Evolutionary conservation across 1,284 basidiomycete genomes (phyloP).

Genomic region (Coniophora puteana): DNA sequence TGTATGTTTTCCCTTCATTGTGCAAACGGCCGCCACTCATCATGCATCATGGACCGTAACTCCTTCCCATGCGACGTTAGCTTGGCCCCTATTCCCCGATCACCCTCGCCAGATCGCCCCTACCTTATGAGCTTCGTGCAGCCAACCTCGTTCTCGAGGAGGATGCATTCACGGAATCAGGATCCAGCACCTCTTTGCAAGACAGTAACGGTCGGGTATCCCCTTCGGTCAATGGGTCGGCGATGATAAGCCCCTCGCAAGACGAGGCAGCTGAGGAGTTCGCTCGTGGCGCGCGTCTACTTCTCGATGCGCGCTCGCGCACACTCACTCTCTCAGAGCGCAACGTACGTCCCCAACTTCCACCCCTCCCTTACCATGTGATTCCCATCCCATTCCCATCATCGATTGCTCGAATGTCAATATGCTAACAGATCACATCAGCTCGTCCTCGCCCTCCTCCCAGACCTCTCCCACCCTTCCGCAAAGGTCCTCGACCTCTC

Average conservation of each 20-base stretch:
- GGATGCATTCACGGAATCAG: constrained; percentile 45
- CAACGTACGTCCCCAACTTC: too few relatives aligned
- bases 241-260: constrained; percentile 28
- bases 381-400: constrained; percentile 35
- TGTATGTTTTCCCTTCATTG: constrained; percentile 37
- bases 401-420: constrained; percentile 48
- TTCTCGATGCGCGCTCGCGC: constrained; percentile 63
- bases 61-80: too few relatives aligned
- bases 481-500: too few relatives aligned
- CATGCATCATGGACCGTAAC: too few relatives aligned
- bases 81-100: constrained; percentile 75
- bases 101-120: constrained; percentile 61
- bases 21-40: constrained; percentile 7
- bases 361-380: constrained; percentile 18
- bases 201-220: too few relatives aligned
- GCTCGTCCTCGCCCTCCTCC: constrained; percentile 56
- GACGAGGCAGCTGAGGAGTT: constrained; percentile 36
- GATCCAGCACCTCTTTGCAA: too few relatives aligned
- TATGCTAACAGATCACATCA: constrained; percentile 68
- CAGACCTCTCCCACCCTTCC: too few relatives aligned
- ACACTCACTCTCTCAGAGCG: constrained; percentile 70
- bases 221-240: too few relatives aligned
- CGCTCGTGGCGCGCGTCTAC: constrained; percentile 56
- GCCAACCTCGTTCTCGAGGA: constrained; percentile 63
- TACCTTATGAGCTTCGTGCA: constrained; percentile 68